A percentile compares a stretch with the other conserved stretches of the same genome.
Conservation (phyloP, 2,329 filamentous ascomycete species). For the Stachybotrys elegans region DNA sequence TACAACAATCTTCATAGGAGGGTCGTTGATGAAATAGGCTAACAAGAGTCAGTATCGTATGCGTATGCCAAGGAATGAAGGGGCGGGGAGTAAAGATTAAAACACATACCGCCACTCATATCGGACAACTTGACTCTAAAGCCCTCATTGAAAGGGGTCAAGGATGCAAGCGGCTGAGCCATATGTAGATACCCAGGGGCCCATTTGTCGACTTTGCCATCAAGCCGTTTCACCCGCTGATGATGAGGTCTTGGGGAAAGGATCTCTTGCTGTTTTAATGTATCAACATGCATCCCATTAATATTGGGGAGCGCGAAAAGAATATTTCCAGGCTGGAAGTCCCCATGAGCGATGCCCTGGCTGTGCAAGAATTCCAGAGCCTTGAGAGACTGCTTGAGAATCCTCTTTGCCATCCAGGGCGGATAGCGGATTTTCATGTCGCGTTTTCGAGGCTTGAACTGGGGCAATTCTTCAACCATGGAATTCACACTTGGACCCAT, state of each 20-base stretch:
- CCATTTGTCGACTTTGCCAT: slow-evolving; percentile 23
- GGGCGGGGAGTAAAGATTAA: slow-evolving; percentile 3
- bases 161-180: slow-evolving; percentile 18
- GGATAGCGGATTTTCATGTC: slow-evolving; percentile 29
- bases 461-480: slow-evolving; percentile 26
- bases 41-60: too few relatives aligned
- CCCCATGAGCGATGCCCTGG: slow-evolving; percentile 33
- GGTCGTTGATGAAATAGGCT: slow-evolving; percentile 21
- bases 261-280: slow-evolving; percentile 18
- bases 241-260: slow-evolving; percentile 15
- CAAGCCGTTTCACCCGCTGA: slow-evolving; percentile 20
- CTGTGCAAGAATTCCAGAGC: slow-evolving; percentile 31
- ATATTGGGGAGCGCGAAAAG: slow-evolving; percentile 27
- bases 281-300: slow-evolving; percentile 15
- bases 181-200: slow-evolving; percentile 23
- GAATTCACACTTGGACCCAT: slow-evolving; percentile 31
- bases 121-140: slow-evolving; percentile 24
- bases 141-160: slow-evolving; percentile 12
- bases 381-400: slow-evolving; percentile 32
- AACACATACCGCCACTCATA: slow-evolving; percentile 22
- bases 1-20: slow-evolving; percentile 15
- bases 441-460: slow-evolving; percentile 20
- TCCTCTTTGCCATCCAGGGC: slow-evolving; percentile 31
- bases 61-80: slow-evolving; percentile 1
- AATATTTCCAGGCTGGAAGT: slow-evolving; percentile 31